These are phyloP conservation scores for Argentina anserina DNA, from an alignment of 306 rosid genomes.

Conservation along the genomic window DNA sequence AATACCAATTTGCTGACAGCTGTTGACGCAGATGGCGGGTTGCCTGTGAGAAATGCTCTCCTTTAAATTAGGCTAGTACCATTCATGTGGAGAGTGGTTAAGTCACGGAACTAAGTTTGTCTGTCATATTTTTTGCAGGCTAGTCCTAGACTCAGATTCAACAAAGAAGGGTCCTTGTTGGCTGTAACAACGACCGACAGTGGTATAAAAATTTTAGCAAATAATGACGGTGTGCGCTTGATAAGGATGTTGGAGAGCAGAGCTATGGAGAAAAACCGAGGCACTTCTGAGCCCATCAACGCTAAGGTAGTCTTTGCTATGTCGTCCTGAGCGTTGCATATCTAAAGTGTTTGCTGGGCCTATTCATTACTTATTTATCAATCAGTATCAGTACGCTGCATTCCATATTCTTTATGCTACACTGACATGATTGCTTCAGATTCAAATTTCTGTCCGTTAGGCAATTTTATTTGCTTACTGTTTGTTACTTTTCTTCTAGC, in stretches of 20 bases:
- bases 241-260: conserved; percentile 39
- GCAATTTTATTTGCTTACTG: background rate
- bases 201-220: conserved; percentile 41
- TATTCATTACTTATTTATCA: background rate
- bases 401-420: background rate
- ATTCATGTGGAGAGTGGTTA: conserved; percentile 3
- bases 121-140: conserved; percentile 26
- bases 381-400: conserved; percentile 1
- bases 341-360: background rate
- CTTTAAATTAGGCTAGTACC: background rate
- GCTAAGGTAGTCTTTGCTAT: conserved; percentile 28
- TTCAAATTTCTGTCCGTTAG: background rate
- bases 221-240: conserved; percentile 38
- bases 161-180: conserved; percentile 48
- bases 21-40: conserved; percentile 42
- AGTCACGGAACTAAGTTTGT: background rate
- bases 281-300: conserved; percentile 36
- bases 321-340: background rate
- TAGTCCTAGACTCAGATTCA: conserved; percentile 43
- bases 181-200: conserved; percentile 40
- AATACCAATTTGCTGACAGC: conserved; percentile 28
- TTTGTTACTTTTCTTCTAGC: conserved; percentile 11
- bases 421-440: background rate
- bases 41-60: conserved; percentile 31
- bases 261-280: conserved; percentile 39